Percentiles rank a stretch among this genome's conserved stretches.
These are phyloP conservation scores for Metschnikowia vanudenii DNA, from an alignment of 805 yeast genomes.

Conservation along the genomic window DNA sequence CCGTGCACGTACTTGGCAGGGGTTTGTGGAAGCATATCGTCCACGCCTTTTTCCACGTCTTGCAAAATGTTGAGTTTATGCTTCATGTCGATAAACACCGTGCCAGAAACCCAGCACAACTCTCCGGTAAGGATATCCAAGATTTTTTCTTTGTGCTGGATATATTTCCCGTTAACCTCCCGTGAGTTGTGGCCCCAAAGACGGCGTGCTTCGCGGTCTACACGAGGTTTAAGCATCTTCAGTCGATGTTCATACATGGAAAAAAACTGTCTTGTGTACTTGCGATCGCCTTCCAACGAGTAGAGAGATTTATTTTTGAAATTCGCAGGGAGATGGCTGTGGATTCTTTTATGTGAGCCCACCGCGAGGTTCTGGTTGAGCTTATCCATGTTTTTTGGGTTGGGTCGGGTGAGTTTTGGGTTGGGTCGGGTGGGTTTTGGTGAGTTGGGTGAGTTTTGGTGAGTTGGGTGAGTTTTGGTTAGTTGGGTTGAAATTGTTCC, in stretches of 20 bases:
- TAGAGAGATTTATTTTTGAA: slow-evolving; percentile 21
- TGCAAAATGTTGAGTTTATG: slow-evolving; percentile 81
- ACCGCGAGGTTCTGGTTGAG: slow-evolving; percentile 7
- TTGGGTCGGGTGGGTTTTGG: too few relatives aligned
- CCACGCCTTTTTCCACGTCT: slow-evolving; percentile 66
- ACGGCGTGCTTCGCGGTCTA: slow-evolving; percentile 29
- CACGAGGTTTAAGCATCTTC: slow-evolving; percentile 32
- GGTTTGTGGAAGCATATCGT: slow-evolving; percentile 47
- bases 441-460: too few relatives aligned
- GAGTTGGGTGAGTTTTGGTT: too few relatives aligned
- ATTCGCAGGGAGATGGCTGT: slow-evolving; percentile 1
- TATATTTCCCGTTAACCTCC: slow-evolving; percentile 32
- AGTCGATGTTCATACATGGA: slow-evolving; percentile 45
- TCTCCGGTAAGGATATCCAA: slow-evolving; percentile 62
- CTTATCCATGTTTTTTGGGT: slow-evolving; percentile 6
- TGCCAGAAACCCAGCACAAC: slow-evolving; percentile 82
- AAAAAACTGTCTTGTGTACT: slow-evolving; percentile 40
- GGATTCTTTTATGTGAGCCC: not conserved
- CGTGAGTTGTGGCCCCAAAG: slow-evolving; percentile 56
- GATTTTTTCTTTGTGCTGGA: slow-evolving; percentile 37
- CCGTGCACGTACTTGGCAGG: slow-evolving; percentile 34
- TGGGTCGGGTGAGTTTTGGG: too few relatives aligned
- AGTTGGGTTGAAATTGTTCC: too few relatives aligned
- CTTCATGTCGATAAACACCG: slow-evolving; percentile 79
- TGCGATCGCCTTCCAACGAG: slow-evolving; percentile 24